These are phyloP conservation scores for Mortierella alpina DNA, from an alignment of 192 early-diverging fungal genomes.

Conservation along the genomic window DNA sequence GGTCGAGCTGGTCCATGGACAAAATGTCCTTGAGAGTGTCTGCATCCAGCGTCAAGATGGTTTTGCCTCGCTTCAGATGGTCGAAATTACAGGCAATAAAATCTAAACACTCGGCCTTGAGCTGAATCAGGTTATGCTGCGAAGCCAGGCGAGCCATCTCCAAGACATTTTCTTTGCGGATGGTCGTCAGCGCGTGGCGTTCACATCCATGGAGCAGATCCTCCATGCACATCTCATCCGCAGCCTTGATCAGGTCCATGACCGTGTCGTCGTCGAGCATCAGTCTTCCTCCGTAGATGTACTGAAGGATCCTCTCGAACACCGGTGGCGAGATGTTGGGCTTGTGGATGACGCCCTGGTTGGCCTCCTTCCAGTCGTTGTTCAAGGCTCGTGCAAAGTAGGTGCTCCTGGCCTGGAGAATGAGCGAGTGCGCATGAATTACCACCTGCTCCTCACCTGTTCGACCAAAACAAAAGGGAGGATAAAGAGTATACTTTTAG, in stretches of 20 bases:
- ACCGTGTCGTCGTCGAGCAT: slow-evolving; percentile 27
- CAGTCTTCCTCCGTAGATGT: slow-evolving; percentile 30
- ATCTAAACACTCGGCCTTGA: slow-evolving; percentile 43
- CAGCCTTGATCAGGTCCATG: slow-evolving; percentile 41
- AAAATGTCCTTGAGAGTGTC: slow-evolving; percentile 47
- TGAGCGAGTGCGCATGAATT: slow-evolving; percentile 42
- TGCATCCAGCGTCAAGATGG: slow-evolving; percentile 26
- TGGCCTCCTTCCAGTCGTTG: slow-evolving; percentile 44
- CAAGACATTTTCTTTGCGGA: slow-evolving; percentile 29
- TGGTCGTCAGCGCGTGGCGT: slow-evolving; percentile 21
- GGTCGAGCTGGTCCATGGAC: slow-evolving; percentile 45
- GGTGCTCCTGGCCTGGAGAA: slow-evolving; percentile 37
- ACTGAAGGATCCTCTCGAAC: slow-evolving; percentile 33
- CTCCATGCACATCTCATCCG: slow-evolving; percentile 42
- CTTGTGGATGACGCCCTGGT: slow-evolving; percentile 32
- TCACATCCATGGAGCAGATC: slow-evolving; percentile 41
- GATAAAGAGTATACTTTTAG: too few relatives aligned
- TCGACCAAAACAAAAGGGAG: neutral
- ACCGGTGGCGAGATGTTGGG: slow-evolving; percentile 40
- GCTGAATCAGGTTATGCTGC: slow-evolving; percentile 10
- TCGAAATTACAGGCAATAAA: slow-evolving; percentile 49
- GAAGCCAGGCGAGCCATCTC: slow-evolving; percentile 32
- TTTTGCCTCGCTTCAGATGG: slow-evolving; percentile 30
- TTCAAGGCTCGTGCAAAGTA: slow-evolving; percentile 45
- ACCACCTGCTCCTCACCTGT: slow-evolving; percentile 42